phyloP scores from a whole-genome alignment of 352 stramenopile species.

The Globisporangium lucens region DNA sequence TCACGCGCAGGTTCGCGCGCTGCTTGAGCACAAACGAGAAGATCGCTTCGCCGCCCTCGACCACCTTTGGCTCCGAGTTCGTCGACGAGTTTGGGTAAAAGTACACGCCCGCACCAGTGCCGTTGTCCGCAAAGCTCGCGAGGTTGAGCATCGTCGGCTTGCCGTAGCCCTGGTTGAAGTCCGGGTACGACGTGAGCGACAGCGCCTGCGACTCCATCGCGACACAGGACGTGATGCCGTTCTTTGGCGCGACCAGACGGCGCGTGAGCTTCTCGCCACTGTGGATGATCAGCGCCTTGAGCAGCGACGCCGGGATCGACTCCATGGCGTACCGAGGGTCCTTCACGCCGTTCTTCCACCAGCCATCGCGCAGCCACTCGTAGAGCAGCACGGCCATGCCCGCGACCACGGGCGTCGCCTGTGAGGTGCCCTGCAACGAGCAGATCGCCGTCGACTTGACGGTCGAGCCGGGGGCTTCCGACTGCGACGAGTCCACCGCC shows the following conservation, averaged over 20 bases:
- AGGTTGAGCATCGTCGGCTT: slow-evolving; percentile 82
- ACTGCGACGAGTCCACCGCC: slow-evolving; percentile 71
- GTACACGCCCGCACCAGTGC: slow-evolving; percentile 38
- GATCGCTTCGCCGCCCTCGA: slow-evolving; percentile 37
- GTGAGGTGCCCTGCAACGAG: slow-evolving; percentile 74
- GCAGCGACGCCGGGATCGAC: slow-evolving; percentile 54
- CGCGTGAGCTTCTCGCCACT: slow-evolving; percentile 57
- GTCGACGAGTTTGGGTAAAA: slow-evolving; percentile 49
- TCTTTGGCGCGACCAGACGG: slow-evolving; percentile 38
- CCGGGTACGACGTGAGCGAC: slow-evolving; percentile 45
- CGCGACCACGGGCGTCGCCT: slow-evolving; percentile 70
- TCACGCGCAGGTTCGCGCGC: slow-evolving; percentile 58
- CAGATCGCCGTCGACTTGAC: slow-evolving; percentile 55
- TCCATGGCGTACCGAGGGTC: slow-evolving; percentile 52
- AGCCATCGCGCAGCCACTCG: slow-evolving; percentile 79
- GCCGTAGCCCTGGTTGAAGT: slow-evolving; percentile 78
- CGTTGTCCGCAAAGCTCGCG: slow-evolving; percentile 39
- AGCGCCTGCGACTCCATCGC: slow-evolving; percentile 30
- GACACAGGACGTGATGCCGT: slow-evolving; percentile 49
- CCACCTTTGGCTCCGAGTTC: slow-evolving; percentile 53
- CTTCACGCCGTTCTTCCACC: slow-evolving; percentile 67
- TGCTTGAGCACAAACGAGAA: slow-evolving; percentile 60
- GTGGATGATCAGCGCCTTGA: slow-evolving; percentile 82
- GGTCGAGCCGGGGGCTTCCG: slow-evolving; percentile 49
- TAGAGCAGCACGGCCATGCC: slow-evolving; percentile 73